A percentile compares a stretch with the other conserved stretches of the same genome.
phyloP scores from a whole-genome alignment of 345 rosid species.

The Draba incana region DNA sequence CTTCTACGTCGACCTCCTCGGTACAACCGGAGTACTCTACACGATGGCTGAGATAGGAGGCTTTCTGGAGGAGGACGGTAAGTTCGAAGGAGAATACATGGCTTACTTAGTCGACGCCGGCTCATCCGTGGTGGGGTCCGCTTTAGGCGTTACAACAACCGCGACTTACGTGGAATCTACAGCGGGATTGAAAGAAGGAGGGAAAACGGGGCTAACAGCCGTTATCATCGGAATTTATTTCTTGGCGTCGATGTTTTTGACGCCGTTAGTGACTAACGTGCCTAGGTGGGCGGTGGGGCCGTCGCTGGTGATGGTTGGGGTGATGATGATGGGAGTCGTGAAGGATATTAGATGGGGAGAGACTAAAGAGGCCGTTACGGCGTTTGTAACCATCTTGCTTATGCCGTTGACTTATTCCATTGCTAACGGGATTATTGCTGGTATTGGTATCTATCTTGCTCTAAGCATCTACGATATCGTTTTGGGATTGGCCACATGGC shows the following conservation, averaged over 20 bases:
- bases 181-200: conserved; percentile 88
- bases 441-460: conserved; percentile 67
- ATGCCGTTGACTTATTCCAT: conserved; percentile 91
- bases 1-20: conserved; percentile 71
- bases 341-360: conserved; percentile 75
- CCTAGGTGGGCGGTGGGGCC: conserved; percentile 98
- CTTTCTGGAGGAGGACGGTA: conserved; percentile 58
- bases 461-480: conserved; percentile 57
- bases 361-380: conserved; percentile 72
- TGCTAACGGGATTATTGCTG: conserved; percentile 84
- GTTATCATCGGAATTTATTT: conserved; percentile 62
- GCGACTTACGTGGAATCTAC: conserved; percentile 83
- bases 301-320: conserved; percentile 79
- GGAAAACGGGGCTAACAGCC: conserved; percentile 86
- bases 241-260: conserved; percentile 62
- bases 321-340: conserved; percentile 85
- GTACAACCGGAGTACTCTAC: conserved; percentile 71
- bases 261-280: conserved; percentile 68
- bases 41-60: conserved; percentile 88
- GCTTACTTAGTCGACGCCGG: conserved; percentile 83
- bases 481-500: conserved; percentile 40
- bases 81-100: conserved; percentile 76
- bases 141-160: conserved; percentile 67
- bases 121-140: conserved; percentile 71
- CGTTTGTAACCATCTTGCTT: conserved; percentile 76